Conservation (phyloP, 2,329 filamentous ascomycete species). For the Gaeumannomyces tritici region DNA sequence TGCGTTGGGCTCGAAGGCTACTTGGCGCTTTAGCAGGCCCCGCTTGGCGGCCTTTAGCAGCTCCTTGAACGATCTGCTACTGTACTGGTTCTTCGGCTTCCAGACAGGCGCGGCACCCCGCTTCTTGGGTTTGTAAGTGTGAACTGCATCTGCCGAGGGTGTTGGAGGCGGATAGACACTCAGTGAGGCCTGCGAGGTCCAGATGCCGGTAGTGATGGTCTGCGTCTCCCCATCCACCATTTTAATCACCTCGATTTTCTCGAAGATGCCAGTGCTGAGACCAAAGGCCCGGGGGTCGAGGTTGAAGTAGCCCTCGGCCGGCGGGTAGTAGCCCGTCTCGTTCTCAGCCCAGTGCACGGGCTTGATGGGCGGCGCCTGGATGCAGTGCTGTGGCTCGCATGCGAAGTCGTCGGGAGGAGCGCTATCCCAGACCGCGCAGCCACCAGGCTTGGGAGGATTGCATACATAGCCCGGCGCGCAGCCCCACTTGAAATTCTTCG, state of each 20-base stretch:
- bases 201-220: conserved; percentile 45
- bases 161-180: conserved; percentile 25
- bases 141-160: conserved; percentile 2
- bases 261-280: conserved; percentile 53
- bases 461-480: conserved; percentile 44
- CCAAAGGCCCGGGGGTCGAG: conserved; percentile 55
- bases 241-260: conserved; percentile 27
- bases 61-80: neutral
- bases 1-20: conserved; percentile 17
- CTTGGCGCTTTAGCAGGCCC: conserved; percentile 27
- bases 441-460: conserved; percentile 35
- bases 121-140: conserved; percentile 9
- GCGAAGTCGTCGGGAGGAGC: conserved; percentile 34
- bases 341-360: conserved; percentile 32
- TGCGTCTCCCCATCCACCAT: conserved; percentile 24
- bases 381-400: conserved; percentile 35
- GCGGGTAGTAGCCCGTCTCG: conserved; percentile 40
- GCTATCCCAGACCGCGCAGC: conserved; percentile 41
- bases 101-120: conserved; percentile 3
- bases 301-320: conserved; percentile 50
- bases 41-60: neutral
- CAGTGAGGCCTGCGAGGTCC: conserved; percentile 39
- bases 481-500: conserved; percentile 36
- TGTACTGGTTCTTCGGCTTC: conserved; percentile 1
- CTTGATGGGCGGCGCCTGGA: conserved; percentile 26